phyloP scores from a whole-genome alignment of 768 basidiomycete species.

The Leucogyrophana mollusca region DNA sequence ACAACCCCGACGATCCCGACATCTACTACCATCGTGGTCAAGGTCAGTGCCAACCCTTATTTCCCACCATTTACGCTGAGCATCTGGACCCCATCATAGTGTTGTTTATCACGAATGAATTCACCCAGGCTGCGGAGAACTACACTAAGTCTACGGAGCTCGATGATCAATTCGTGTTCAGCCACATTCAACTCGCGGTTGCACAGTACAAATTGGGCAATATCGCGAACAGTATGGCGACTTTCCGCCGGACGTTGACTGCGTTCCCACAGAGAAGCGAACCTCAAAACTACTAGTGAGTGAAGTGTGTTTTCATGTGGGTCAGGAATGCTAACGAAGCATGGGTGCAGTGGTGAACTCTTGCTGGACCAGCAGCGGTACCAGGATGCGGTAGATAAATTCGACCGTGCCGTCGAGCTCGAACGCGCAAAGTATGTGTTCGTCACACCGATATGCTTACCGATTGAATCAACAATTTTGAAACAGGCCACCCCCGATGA shows the following conservation, averaged over 20 bases:
- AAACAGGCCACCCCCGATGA: conserved; percentile 48
- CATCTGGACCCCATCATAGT: neutral
- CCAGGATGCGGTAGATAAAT: conserved; percentile 87
- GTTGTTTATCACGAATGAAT: conserved; percentile 89
- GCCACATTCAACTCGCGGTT: conserved; percentile 95
- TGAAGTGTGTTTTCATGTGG: conserved; percentile 11
- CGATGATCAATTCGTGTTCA: conserved; percentile 90
- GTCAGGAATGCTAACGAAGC: too few species aligned
- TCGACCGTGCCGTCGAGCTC: conserved; percentile 87
- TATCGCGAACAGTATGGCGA: conserved; percentile 80
- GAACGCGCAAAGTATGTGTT: conserved; percentile 67
- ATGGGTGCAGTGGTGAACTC: conserved; percentile 77
- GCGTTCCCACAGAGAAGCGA: conserved; percentile 86
- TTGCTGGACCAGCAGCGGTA: conserved; percentile 89
- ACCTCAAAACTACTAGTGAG: conserved; percentile 93
- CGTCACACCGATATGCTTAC: too few species aligned
- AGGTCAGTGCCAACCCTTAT: conserved; percentile 44
- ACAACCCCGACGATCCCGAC: conserved; percentile 85
- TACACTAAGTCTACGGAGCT: conserved; percentile 89
- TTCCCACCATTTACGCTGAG: neutral
- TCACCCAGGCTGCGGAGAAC: conserved; percentile 80
- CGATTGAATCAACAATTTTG: too few species aligned
- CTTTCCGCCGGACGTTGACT: conserved; percentile 82
- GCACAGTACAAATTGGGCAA: conserved; percentile 92
- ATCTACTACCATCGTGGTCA: conserved; percentile 99